Evolutionary conservation across 2,329 filamentous ascomycete genomes (phyloP).

Genomic region (Penicillium janthinellum): DNA sequence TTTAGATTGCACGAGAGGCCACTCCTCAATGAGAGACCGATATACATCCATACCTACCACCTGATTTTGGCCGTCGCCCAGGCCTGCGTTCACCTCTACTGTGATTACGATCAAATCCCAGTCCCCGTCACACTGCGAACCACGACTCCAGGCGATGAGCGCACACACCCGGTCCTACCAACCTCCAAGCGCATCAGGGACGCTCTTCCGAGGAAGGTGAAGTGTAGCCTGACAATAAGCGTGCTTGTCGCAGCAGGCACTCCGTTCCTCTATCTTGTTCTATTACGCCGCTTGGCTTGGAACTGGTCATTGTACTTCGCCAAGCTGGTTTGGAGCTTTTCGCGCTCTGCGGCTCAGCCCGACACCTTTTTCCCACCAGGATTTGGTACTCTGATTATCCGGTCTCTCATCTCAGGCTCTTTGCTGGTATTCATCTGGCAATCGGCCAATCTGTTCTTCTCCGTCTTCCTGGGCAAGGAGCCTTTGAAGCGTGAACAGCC

Average conservation of each 20-base stretch:
- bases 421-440: slow-evolving; percentile 75
- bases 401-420: slow-evolving; percentile 63
- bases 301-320: slow-evolving; percentile 69
- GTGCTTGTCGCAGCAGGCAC: slow-evolving; percentile 49
- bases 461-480: slow-evolving; percentile 74
- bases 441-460: slow-evolving; percentile 74
- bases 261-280: slow-evolving; percentile 61
- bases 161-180: slow-evolving; percentile 40
- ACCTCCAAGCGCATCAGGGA: slow-evolving; percentile 44
- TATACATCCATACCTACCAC: slow-evolving; percentile 76
- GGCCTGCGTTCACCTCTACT: slow-evolving; percentile 67
- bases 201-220: slow-evolving; percentile 34
- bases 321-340: slow-evolving; percentile 73
- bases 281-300: slow-evolving; percentile 68
- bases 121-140: slow-evolving; percentile 50
- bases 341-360: slow-evolving; percentile 65
- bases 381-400: slow-evolving; percentile 59
- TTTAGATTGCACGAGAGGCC: slow-evolving; percentile 63
- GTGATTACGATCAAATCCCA: slow-evolving; percentile 70
- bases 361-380: slow-evolving; percentile 56
- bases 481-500: slow-evolving; percentile 84
- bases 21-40: slow-evolving; percentile 79
- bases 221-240: slow-evolving; percentile 39
- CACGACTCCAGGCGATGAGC: slow-evolving; percentile 35
- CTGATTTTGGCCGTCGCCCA: slow-evolving; percentile 70